Evolutionary conservation across 345 rosid genomes (phyloP).

Genomic region (Linum usitatissimum): DNA sequence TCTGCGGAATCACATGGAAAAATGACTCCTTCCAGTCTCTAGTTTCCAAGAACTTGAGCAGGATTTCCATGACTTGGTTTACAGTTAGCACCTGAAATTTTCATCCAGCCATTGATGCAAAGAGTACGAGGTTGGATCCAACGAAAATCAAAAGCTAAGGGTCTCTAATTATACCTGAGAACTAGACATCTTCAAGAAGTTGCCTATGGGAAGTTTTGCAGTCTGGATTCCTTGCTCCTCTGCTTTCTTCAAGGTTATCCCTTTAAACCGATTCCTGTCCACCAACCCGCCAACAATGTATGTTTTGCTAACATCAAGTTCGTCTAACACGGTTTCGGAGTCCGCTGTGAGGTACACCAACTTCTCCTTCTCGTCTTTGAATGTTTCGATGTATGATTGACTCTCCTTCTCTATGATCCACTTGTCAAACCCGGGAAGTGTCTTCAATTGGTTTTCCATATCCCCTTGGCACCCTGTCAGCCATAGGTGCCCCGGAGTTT

Average conservation of each 20-base stretch:
- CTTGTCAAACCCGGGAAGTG: constrained; percentile 75
- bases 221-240: constrained; percentile 82
- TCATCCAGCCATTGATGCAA: constrained; percentile 1
- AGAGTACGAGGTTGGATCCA: neutral
- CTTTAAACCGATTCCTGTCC: constrained; percentile 90
- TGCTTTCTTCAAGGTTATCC: constrained; percentile 82
- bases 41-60: constrained; percentile 69
- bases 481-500: constrained; percentile 66
- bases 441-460: constrained; percentile 55
- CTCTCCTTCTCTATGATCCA: constrained; percentile 87
- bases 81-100: constrained; percentile 71
- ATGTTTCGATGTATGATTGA: constrained; percentile 54
- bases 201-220: constrained; percentile 77
- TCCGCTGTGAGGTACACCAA: constrained; percentile 89
- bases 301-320: constrained; percentile 45
- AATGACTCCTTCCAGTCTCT: constrained; percentile 79
- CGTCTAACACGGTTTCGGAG: constrained; percentile 58
- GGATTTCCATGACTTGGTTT: constrained; percentile 91
- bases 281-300: constrained; percentile 85
- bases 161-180: constrained; percentile 53
- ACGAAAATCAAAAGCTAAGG: neutral
- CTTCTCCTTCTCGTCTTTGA: constrained; percentile 50
- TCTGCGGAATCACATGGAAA: constrained; percentile 81
- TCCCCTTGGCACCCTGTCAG: constrained; percentile 70
- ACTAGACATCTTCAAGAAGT: constrained; percentile 83